Evolutionary conservation across 192 early-diverging fungal genomes (phyloP).

Genomic region (Chytriomyces sp.): DNA sequence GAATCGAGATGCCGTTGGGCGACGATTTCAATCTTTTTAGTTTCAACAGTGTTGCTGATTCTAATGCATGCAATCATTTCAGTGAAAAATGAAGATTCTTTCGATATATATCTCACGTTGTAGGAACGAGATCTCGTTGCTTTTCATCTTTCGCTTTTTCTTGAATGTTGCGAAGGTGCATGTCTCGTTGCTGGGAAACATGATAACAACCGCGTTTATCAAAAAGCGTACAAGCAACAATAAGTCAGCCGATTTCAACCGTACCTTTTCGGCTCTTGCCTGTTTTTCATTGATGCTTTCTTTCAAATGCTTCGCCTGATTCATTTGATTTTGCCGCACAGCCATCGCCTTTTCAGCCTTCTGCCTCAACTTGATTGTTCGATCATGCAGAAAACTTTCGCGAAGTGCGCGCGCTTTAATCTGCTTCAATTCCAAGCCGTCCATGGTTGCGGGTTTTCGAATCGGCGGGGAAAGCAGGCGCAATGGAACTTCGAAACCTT

Average conservation of each 20-base stretch:
- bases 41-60: constrained; percentile 32
- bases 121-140: neutral
- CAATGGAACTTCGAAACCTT: constrained; percentile 3
- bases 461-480: constrained; percentile 2
- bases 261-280: constrained; percentile 41
- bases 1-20: constrained; percentile 41
- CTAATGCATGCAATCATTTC: neutral
- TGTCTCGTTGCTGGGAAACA: constrained; percentile 33
- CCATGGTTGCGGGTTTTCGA: constrained; percentile 12
- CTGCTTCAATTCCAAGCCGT: constrained; percentile 30
- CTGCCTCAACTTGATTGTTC: constrained; percentile 31
- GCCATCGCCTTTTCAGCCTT: constrained; percentile 37
- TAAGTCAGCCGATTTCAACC: neutral
- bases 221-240: neutral
- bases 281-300: constrained; percentile 44
- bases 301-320: constrained; percentile 35
- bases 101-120: too few species aligned
- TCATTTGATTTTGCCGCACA: constrained; percentile 8
- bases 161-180: constrained; percentile 37
- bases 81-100: too few species aligned
- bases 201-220: neutral
- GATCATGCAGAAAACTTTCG: constrained; percentile 36
- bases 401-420: constrained; percentile 32
- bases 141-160: constrained; percentile 44
- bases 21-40: constrained; percentile 37